Conservation (phyloP, 2,329 filamentous ascomycete genomes). For the Knoxdaviesia capensis region DNA sequence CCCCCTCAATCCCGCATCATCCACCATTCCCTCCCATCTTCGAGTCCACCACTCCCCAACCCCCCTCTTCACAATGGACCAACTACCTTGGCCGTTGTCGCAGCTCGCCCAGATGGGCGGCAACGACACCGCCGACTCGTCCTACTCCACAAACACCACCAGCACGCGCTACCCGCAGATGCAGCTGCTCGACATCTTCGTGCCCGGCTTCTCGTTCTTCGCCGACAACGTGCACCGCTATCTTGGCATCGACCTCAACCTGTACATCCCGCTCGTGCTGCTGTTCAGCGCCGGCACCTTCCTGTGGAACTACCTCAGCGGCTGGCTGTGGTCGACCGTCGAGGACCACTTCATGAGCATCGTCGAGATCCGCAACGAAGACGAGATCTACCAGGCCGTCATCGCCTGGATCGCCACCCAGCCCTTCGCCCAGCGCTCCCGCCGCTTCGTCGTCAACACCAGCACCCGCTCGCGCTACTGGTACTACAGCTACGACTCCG, state of each 20-base stretch:
- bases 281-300: conserved; percentile 26
- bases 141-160: too few relatives aligned
- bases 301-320: conserved; percentile 29
- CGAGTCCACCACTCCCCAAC: too few relatives aligned
- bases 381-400: conserved; percentile 53
- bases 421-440: conserved; percentile 35
- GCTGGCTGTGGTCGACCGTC: conserved; percentile 25
- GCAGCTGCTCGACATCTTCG: conserved; percentile 36
- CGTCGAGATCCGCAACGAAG: conserved; percentile 45
- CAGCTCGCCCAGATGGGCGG: too few relatives aligned
- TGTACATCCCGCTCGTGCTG: conserved; percentile 39
- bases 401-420: conserved; percentile 51
- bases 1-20: too few relatives aligned
- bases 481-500: conserved; percentile 24
- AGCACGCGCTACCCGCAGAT: too few relatives aligned
- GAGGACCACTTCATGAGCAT: conserved; percentile 40
- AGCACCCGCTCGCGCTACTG: conserved; percentile 32
- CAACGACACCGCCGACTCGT: too few relatives aligned
- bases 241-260: conserved; percentile 38
- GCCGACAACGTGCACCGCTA: conserved; percentile 32
- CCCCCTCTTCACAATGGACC: too few relatives aligned
- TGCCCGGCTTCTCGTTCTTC: conserved; percentile 43
- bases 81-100: too few relatives aligned
- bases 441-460: conserved; percentile 45
- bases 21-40: too few relatives aligned